Evolutionary conservation across 2,329 filamentous ascomycete genomes (phyloP), one percentile per base, ranked within the genome.

Genomic region (Epichloe aotearoae): DNA sequence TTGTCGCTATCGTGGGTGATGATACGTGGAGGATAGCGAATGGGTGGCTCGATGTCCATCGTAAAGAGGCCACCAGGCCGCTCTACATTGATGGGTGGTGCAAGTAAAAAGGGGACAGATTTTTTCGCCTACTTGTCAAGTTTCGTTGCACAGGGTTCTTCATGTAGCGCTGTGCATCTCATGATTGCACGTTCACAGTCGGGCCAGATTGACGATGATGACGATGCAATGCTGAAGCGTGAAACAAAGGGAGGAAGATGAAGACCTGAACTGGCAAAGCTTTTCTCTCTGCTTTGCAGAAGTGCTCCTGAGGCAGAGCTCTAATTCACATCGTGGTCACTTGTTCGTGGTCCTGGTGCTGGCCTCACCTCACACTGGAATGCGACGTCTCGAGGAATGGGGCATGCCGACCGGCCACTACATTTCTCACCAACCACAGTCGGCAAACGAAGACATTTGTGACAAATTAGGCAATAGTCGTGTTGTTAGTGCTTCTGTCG

Each of bases 21-120:
- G 43, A 51, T 33, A 30, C 42, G 51, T n/a, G 51, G 47, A 4
- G 56, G 49, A 10, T 52, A 53, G n/a, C 42, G 53, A 15, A 47
- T 49, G 15, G 50, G 50, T 14, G 49, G 45, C 49, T 52, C 47
- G 39, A 47, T 23, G 19, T 54, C 54, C 56, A 58, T 58, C 15
- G 7, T 47, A 46, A 48, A 40, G 30, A 37, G 19, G 14, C 14
- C 26, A 12, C 5, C 5, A 23, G 30, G 34, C 33, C 20, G 17
- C 45, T 40, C 26, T 23, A 34, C 30, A 5, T 39, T 19, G n/a
- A 41, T 3, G 8, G 11, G 3, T 23, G 5, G 2, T 15, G n/a
- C 12, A n/a, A 42, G 39, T 7, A 40, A 39, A 5, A 8, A 26
- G 7, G 38, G 15, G 19, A 4, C 8, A 11, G 17, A 17, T 26